Evolutionary conservation across 1,284 basidiomycete genomes (phyloP), one percentile per base, ranked within the genome.

Genomic region (Exobasidium cylindrosporum): DNA sequence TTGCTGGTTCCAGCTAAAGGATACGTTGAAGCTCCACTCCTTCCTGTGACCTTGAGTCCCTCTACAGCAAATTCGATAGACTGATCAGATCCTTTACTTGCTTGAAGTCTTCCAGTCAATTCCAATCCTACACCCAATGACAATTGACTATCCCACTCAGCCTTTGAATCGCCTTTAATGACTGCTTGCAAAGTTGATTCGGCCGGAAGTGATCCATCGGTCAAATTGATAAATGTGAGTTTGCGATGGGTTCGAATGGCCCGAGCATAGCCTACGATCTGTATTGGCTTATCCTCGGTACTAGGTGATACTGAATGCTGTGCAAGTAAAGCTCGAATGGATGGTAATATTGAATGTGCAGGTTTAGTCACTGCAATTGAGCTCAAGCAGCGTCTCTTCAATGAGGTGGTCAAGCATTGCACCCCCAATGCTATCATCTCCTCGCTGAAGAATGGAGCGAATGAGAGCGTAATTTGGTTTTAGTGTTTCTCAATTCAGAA

Each of bases 111-210:
- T 1, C 73, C 74, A 0, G 32, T 26, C 13, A 77, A 59, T 26
- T 54, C 61, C 10, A 78, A 57, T 0, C 73, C 73, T 0, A 67
- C 62, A 13, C 76, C 76, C 5, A 73, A 64, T 4, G 70, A 61
- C 10, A 77, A 58, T 4, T 61, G 62, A 14, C 14, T 32, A 23
- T 40, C 60, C 6, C 17, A 28, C 6, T 23, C 11, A 4, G 40
- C 40, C 32, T 35, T 54, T 14, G 45, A 24, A 10, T 30, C n/a
- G 43, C 35, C 54, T 5, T 62, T 57, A 1, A 76, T 32, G 23
- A 79, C 67, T 4, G 70, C 74, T 63, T 79, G 77, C 4, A 79
- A 62, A 24, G 70, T 62, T 28, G n/a, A 28, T 5, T 62, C 58
- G 23, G 59, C 57, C 3, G 68, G 69, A n/a, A 78, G 56, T 1